A percentile compares a stretch with the other conserved stretches of the same genome.
These are phyloP conservation scores for Neurospora sp. DNA, from an alignment of 495 filamentous ascomycete genomes.

Conservation along the genomic window DNA sequence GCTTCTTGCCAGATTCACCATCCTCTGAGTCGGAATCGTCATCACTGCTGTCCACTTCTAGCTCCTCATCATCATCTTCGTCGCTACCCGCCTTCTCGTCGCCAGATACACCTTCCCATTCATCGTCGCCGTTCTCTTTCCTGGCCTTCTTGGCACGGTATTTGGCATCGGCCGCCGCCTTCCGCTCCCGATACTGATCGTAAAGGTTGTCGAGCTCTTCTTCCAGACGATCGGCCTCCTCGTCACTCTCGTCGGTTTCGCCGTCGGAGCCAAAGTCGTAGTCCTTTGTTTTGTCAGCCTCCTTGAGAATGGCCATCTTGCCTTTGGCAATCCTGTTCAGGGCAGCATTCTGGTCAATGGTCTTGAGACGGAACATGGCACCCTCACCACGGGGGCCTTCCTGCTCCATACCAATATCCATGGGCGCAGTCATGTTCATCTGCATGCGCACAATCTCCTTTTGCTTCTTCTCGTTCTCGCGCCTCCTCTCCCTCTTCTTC, in stretches of 20 bases:
- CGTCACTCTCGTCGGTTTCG: constrained; percentile 56
- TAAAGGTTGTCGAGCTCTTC: constrained; percentile 79
- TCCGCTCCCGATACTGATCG: constrained; percentile 71
- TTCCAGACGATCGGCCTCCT: constrained; percentile 74
- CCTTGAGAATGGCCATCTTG: constrained; percentile 55
- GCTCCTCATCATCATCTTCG: constrained; percentile 33
- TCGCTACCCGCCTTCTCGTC: constrained; percentile 49
- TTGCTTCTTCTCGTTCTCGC: constrained; percentile 81
- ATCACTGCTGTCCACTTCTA: constrained; percentile 47
- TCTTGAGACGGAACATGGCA: constrained; percentile 72
- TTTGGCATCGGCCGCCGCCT: constrained; percentile 70
- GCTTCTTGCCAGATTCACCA: constrained; percentile 22
- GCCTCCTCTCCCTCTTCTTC: constrained; percentile 70
- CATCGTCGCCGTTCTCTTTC: constrained; percentile 71
- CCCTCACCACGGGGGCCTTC: constrained; percentile 64
- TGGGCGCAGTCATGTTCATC: constrained; percentile 90
- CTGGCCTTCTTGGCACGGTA: constrained; percentile 80
- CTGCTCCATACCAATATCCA: constrained; percentile 93
- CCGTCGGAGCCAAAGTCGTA: constrained; percentile 44
- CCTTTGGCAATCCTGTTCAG: constrained; percentile 64
- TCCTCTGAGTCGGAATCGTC: constrained; percentile 43
- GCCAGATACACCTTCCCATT: constrained; percentile 86
- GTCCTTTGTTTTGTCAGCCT: constrained; percentile 46
- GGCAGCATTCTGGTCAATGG: constrained; percentile 63
- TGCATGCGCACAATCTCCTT: constrained; percentile 90